Conservation (phyloP, 2,329 filamentous ascomycete genomes). For the Gremmenia infestans region DNA sequence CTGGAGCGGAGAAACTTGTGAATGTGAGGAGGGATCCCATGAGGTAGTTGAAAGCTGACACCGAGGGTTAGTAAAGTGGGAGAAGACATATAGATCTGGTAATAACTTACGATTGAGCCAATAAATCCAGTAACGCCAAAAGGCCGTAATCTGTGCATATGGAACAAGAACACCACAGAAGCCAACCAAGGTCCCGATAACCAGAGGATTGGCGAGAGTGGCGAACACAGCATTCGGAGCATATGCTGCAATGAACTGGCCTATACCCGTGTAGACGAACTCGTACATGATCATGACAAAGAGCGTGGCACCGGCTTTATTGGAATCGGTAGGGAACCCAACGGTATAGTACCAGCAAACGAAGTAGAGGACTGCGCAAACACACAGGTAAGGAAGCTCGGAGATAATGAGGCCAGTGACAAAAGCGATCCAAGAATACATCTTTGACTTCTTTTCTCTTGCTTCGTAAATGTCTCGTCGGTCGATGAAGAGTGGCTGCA, state of each 20-base stretch:
- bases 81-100: not conserved
- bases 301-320: slow-evolving; percentile 47
- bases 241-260: slow-evolving; percentile 59
- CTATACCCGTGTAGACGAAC: slow-evolving; percentile 56
- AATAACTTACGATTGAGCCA: slow-evolving; percentile 43
- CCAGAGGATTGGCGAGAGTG: slow-evolving; percentile 50
- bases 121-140: slow-evolving; percentile 55
- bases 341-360: slow-evolving; percentile 55
- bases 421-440: slow-evolving; percentile 56
- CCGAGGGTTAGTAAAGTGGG: not conserved
- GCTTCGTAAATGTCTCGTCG: slow-evolving; percentile 53
- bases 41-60: slow-evolving; percentile 51
- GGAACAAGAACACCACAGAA: slow-evolving; percentile 76
- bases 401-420: slow-evolving; percentile 47
- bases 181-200: slow-evolving; percentile 54
- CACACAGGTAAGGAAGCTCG: slow-evolving; percentile 41
- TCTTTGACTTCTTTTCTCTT: slow-evolving; percentile 56
- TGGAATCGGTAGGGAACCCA: slow-evolving; percentile 41
- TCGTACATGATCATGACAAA: slow-evolving; percentile 56
- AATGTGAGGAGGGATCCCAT: slow-evolving; percentile 53
- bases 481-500: slow-evolving; percentile 54
- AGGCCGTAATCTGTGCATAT: slow-evolving; percentile 53
- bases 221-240: slow-evolving; percentile 57
- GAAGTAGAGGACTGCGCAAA: slow-evolving; percentile 42
- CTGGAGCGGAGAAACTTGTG: slow-evolving; percentile 40